Evolutionary conservation across 768 basidiomycete genomes (phyloP).

Genomic region (Lentinula sp.): DNA sequence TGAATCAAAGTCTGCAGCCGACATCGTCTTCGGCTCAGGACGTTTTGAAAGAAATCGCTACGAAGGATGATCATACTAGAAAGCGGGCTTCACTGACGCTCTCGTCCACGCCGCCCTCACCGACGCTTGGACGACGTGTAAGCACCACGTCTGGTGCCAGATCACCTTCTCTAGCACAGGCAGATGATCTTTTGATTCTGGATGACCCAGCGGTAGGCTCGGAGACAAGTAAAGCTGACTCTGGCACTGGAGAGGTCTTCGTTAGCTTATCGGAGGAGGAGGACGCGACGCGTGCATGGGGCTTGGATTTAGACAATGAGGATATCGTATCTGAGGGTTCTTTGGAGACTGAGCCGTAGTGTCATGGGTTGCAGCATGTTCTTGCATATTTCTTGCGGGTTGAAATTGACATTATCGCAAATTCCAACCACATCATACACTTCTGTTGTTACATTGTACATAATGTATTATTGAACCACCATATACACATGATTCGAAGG

Average conservation of each 20-base stretch:
- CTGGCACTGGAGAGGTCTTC: not conserved
- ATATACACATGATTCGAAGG: no score
- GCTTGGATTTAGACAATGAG: not conserved
- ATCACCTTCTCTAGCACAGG: not conserved
- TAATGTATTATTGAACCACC: no score
- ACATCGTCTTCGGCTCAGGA: conserved; percentile 39
- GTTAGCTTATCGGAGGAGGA: not conserved
- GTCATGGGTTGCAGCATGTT: not conserved
- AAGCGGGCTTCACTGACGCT: conserved; percentile 15
- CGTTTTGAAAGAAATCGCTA: conserved; percentile 51
- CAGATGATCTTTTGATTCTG: not conserved
- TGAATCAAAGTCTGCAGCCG: conserved; percentile 16
- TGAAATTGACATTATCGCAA: not conserved
- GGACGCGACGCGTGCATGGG: conserved; percentile 1
- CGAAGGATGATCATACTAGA: conserved; percentile 32
- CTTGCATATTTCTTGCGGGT: not conserved
- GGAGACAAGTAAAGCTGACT: not conserved
- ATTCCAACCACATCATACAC: not conserved
- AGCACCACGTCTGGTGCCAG: not conserved
- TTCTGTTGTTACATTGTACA: not conserved
- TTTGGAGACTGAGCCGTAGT: not conserved
- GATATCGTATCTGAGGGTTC: not conserved
- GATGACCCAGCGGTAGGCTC: not conserved
- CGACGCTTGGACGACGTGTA: not conserved
- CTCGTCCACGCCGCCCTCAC: not conserved